Base-by-base conservation (phyloP, 257 asterid species). In the Striga asiatica region DNA sequence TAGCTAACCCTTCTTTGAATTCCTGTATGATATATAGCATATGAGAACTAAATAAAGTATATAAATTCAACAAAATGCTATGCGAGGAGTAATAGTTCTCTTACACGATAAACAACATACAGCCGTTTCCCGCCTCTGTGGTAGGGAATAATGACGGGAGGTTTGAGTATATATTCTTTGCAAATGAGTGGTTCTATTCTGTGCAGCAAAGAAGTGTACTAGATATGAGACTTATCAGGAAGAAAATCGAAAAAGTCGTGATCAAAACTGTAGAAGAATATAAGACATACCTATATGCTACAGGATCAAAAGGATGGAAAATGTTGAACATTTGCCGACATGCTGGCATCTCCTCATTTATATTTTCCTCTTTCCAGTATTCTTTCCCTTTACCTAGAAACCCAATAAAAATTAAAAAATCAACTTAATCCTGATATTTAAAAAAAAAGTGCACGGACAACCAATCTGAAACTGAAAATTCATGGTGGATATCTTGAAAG, bases 221-320 rank as follows among this genome's bases (percentile, higher is more conserved):
- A 41, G 61, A 53, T 25, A 27, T 50, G 64, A 73, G 68, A 50
- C 56, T 55, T 31, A 38, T 23, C 8, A 19, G 56, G 53, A 51
- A n/a, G 29, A 39, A 9, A 23, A 22, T 10, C 10, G n/a, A 54
- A 59, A 16, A 58, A 14, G 57, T 31, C 51, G 56, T 35, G 29
- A 54, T 37, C 3, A 37, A 19, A 22, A 38, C 25, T 29, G 54
- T 7, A 61, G 45, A 35, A 64, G 35, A 54, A 58, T 28, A 23
- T 48, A 19, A 41, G 47, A 41, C 35, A 29, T 5, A 83, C 98
- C 98, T 76, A 67, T 91, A 91, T 54, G 97, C 98, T 67, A 91
- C 97, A 16, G 96, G 98, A 71, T 91, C 98, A 73, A 80, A 91
- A 54, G 98, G 96, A 70, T 91, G 98, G 77, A 91, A 91, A 64